Evolutionary conservation across 345 rosid genomes (phyloP), one percentile per base, ranked within the genome.

Genomic region (Microcos paniculata): DNA sequence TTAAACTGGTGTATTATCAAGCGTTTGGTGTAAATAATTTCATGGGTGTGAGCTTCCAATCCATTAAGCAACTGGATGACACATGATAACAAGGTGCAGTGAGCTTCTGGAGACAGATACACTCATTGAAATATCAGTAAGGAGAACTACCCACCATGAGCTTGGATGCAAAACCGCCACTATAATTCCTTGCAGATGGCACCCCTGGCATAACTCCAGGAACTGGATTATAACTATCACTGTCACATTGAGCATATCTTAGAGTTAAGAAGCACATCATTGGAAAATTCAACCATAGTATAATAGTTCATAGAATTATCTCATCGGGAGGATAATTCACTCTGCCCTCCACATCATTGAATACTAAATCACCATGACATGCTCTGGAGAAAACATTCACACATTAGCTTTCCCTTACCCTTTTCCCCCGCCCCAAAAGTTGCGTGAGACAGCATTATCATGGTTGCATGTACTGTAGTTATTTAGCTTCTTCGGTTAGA

Each of bases 191-290:
- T 49, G 98, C 84, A 84, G 99, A 88, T 0, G 98, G 99, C 84
- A 93, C 96, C 31, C 97, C 93, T 86, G 86, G 82, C 99, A 93
- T 91, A 62, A 93, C 98, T 77, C 99, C 99, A 26, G 99, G 99
- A 84, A 93, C 98, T 75, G 97, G 99, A 77, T 95, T 95, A 68
- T 95, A 93, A 64, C 83, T 73, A 79, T 93, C 99, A 53, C 99
- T 95, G 93, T 65, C 81, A 72, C 62, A 79, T 75, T 30, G 46
- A 30, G 30, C 14, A 73, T 58, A 73, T 31, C 40, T 80, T 62
- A 70, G 58, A 56, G 65, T 72, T 62, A 68, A 48, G 15, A 56
- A 56, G 55, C 68, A 52, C 33, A 40, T 43, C 61, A 61, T 40
- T 67, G 30, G 26, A 9, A 75, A 42, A 15, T 71, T 53, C 56